These are phyloP conservation scores for Globisporangium mamillatum DNA, from an alignment of 352 stramenopile species.

Conservation along the genomic window DNA sequence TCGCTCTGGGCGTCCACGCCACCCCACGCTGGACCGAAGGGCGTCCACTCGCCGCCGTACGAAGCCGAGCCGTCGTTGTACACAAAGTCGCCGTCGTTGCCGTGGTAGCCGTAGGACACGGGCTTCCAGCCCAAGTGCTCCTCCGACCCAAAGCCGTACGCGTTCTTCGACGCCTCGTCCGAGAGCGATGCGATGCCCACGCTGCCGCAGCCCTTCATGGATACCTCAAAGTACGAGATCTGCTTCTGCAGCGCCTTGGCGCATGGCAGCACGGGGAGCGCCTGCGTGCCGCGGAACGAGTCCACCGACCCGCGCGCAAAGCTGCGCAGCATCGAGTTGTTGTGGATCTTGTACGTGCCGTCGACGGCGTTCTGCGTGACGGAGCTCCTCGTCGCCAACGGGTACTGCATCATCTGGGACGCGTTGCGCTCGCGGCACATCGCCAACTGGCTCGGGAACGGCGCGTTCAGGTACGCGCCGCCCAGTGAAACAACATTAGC, in stretches of 20 bases:
- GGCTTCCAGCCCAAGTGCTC: conserved; percentile 83
- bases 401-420: conserved; percentile 24
- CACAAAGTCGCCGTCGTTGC: conserved; percentile 84
- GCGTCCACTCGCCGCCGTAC: conserved; percentile 70
- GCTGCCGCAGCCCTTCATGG: conserved; percentile 68
- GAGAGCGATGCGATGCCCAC: conserved; percentile 73
- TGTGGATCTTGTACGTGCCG: conserved; percentile 50
- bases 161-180: conserved; percentile 41
- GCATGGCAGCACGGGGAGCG: conserved; percentile 54
- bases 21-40: conserved; percentile 73
- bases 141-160: conserved; percentile 80
- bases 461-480: conserved; percentile 32
- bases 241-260: conserved; percentile 46
- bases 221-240: conserved; percentile 80
- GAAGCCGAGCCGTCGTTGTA: conserved; percentile 67
- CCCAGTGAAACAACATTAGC: conserved; percentile 21
- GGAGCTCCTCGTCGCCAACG: conserved; percentile 60
- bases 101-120: conserved; percentile 82
- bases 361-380: conserved; percentile 28
- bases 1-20: conserved; percentile 24
- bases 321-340: conserved; percentile 84
- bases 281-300: conserved; percentile 55
- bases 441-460: conserved; percentile 42
- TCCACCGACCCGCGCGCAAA: conserved; percentile 68
- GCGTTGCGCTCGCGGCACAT: conserved; percentile 37